Base-by-base conservation (phyloP, 805 yeast species). In the Monosporozyma siamensis region DNA sequence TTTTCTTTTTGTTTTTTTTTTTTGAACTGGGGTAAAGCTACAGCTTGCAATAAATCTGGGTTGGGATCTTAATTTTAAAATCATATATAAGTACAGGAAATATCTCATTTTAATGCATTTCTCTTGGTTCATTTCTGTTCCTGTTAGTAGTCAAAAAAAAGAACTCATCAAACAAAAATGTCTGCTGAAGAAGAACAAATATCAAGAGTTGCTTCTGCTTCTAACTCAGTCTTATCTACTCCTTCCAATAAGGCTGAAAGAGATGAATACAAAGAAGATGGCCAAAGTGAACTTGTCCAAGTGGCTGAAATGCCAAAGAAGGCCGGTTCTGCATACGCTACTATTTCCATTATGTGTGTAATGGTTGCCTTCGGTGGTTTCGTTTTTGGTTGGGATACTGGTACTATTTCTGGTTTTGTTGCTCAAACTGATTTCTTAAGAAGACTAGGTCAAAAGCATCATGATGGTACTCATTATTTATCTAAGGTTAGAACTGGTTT, bases 351-450 rank as follows among this genome's bases (percentile, higher is more conserved):
- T 44, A 48, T 62, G 37, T 66, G 69, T 58, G 38, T 52, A 22
- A 47, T 55, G 57, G 44, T 57, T 43, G 59, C 62, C 15, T 57
- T 57, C 27, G 62, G 62, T 51, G 62, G 62, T 43, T 75, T 78
- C 78, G 48, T 54, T 36, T 47, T 47, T 55, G 88, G 88, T 46
- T 80, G 80, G 72, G 88, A 80, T 67, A 81, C 85, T 40, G 88
- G 87, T 67, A 79, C 87, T 49, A 75, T 80, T 61, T 78, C 83
- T 32, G 86, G 86, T 50, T 77, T 80, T 53, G 77, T 79, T 39
- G 75, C 75, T 57, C 75, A 80, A 78, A 52, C 67, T n/a, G 77
- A 77, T 48, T 80, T 73, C 61, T 56, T 64, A 41, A 44, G 49
- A 15, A 65, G 79, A 52, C 78, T 79, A 50, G 86, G 83, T 55